These are phyloP conservation scores for Pyrenophora tritici-repentis DNA, from an alignment of 2,329 filamentous ascomycete genomes.

Conservation along the genomic window DNA sequence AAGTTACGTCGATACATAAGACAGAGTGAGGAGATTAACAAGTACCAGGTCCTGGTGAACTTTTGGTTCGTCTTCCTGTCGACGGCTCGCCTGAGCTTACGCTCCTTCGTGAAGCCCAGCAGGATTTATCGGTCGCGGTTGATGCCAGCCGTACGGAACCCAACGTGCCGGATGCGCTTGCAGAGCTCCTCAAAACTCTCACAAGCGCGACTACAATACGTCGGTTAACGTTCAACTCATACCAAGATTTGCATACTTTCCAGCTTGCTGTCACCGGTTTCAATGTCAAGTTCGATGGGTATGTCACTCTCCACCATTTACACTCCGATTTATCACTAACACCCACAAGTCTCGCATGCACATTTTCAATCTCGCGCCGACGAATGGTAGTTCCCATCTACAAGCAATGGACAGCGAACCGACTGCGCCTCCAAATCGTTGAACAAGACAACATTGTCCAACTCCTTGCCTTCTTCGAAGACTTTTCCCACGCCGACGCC, in stretches of 20 bases:
- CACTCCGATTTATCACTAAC: slow-evolving; percentile 22
- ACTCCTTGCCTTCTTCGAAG: slow-evolving; percentile 83
- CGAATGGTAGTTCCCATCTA: slow-evolving; percentile 91
- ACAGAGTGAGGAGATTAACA: not conserved
- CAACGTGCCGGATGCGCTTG: slow-evolving; percentile 63
- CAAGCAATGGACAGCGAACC: slow-evolving; percentile 90
- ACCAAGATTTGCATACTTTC: slow-evolving; percentile 72
- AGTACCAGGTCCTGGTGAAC: slow-evolving; percentile 49
- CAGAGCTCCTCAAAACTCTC: slow-evolving; percentile 63
- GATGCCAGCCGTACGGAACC: slow-evolving; percentile 49
- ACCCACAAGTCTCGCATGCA: slow-evolving; percentile 59
- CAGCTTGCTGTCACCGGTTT: slow-evolving; percentile 81
- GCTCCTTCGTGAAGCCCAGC: slow-evolving; percentile 68
- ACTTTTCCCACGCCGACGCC: slow-evolving; percentile 82
- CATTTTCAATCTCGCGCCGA: slow-evolving; percentile 80
- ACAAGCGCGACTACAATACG: slow-evolving; percentile 70
- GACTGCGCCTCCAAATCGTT: slow-evolving; percentile 79
- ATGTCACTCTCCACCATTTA: too few relatives aligned
- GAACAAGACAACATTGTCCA: slow-evolving; percentile 76
- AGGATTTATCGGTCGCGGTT: slow-evolving; percentile 76
- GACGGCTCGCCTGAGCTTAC: slow-evolving; percentile 44
- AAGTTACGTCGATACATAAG: slow-evolving; percentile 23
- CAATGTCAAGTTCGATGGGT: slow-evolving; percentile 59
- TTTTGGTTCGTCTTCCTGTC: slow-evolving; percentile 53
- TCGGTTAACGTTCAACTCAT: slow-evolving; percentile 59